Percentiles rank a stretch among this genome's conserved stretches.
Conservation (phyloP, 1,284 basidiomycete genomes). For the Golubevia pallescens region DNA sequence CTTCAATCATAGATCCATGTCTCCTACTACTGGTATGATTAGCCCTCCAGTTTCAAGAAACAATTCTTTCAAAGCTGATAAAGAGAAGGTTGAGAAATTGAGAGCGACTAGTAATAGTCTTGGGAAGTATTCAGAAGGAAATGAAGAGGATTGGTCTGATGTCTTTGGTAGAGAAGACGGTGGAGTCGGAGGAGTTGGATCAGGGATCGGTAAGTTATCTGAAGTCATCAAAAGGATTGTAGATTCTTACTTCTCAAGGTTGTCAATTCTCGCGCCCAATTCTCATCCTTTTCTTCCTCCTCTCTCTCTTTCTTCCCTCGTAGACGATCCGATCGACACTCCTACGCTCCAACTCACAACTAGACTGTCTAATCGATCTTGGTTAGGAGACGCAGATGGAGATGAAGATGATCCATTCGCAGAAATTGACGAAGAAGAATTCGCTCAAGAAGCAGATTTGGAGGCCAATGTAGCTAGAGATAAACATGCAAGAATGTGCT, state of each 20-base stretch:
- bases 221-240: too few species aligned
- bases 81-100: constrained; percentile 27
- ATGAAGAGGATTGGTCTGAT: constrained; percentile 45
- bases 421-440: constrained; percentile 40
- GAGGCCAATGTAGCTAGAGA: constrained; percentile 53
- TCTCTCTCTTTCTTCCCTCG: background rate
- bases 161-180: constrained; percentile 24
- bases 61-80: constrained; percentile 19
- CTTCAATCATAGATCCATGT: background rate
- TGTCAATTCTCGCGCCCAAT: too few species aligned
- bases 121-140: constrained; percentile 38
- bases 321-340: background rate
- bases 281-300: background rate
- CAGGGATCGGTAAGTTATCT: too few species aligned
- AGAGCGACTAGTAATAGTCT: constrained; percentile 30
- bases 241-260: too few species aligned
- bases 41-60: constrained; percentile 10
- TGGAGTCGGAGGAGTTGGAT: background rate
- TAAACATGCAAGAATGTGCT: constrained; percentile 45
- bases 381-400: constrained; percentile 36
- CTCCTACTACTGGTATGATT: background rate
- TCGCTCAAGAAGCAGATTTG: constrained; percentile 42
- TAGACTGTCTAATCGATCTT: constrained; percentile 43
- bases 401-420: constrained; percentile 51
- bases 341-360: constrained; percentile 31